Base-by-base conservation (phyloP, 2,329 filamentous ascomycete species). In the Myriosclerotinia curreyana region DNA sequence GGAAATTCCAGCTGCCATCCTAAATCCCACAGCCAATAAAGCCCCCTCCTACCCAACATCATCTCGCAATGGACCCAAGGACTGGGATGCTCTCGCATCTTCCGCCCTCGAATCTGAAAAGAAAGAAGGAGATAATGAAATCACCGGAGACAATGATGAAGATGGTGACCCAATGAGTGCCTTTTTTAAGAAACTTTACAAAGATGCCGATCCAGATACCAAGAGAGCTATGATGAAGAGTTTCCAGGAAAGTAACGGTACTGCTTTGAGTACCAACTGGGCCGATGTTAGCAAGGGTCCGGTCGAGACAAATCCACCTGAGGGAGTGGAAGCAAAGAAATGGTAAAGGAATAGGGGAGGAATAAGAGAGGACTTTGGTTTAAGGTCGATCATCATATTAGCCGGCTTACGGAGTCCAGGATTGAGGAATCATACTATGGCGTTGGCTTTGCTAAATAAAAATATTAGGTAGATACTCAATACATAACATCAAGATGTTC, bases 221-320 rank as follows among this genome's bases (percentile, higher is more conserved):
- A 86, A 87, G 74, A 86, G 92, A 2, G 95, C 95, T 11, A 99
- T 99, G 95, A 91, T 96, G 86, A 99, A 99, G 84, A 96, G 91
- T 74, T 98, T 91, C 73, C 82, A 86, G 17, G 94, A 99, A 81
- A 97, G 93, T 76, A 95, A 96, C 70, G 95, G 95, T 5, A 99
- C 95, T 0, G 85, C 90, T 3, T 79, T 99, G 58, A 97, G 92
- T 76, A 99, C 95, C 0, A 92, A 94, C 75, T 99, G 95, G 95
- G 77, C 79, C 12, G 90, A 96, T 67, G 94, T 97, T 25, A 84
- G 85, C 59, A 83, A 81, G 67, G 86, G 85, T 22, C 88, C 79
- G 31, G 89, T 97, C 34, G 85, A 91, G 74, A 90, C 87, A 0
- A 77, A 80, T 44, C 89, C 91, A 11, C 91, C 91, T 0, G 88